Percentiles rank a stretch among this genome's conserved stretches.
Evolutionary conservation across 345 rosid genomes (phyloP).

Genomic region (Lepidium aucheri): DNA sequence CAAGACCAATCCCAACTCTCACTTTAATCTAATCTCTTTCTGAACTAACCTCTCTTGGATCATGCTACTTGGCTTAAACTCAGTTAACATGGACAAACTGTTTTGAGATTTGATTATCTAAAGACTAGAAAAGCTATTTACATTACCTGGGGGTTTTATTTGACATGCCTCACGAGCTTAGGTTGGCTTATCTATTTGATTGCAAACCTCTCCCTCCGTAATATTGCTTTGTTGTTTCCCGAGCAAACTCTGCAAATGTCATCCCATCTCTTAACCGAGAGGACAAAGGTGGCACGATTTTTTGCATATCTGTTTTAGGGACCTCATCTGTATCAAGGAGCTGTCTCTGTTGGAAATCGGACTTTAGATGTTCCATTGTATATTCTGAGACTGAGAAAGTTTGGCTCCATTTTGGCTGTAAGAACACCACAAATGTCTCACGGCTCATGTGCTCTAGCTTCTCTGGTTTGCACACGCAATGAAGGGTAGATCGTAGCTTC

Average conservation of each 20-base stretch:
- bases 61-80: conserved; percentile 7
- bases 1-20: conserved; percentile 15
- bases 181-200: conserved; percentile 39
- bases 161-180: background rate
- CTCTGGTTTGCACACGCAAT: conserved; percentile 59
- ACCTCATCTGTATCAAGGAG: conserved; percentile 9
- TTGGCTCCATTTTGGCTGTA: conserved; percentile 84
- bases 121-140: background rate
- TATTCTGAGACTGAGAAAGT: conserved; percentile 44
- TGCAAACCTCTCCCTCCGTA: conserved; percentile 84
- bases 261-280: conserved; percentile 76
- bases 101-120: background rate
- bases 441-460: conserved; percentile 53
- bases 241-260: conserved; percentile 88
- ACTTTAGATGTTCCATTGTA: conserved; percentile 21
- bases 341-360: conserved; percentile 5
- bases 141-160: background rate
- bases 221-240: conserved; percentile 73
- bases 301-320: conserved; percentile 29
- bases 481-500: conserved; percentile 69
- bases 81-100: background rate
- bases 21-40: conserved; percentile 5
- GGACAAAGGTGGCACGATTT: conserved; percentile 57
- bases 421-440: conserved; percentile 70
- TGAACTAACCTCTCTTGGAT: conserved; percentile 6